Evolutionary conservation across 176 grass and related monocot species (phyloP), one percentile per base, ranked within the genome.

Genomic region (Aegilops umbellulata): DNA sequence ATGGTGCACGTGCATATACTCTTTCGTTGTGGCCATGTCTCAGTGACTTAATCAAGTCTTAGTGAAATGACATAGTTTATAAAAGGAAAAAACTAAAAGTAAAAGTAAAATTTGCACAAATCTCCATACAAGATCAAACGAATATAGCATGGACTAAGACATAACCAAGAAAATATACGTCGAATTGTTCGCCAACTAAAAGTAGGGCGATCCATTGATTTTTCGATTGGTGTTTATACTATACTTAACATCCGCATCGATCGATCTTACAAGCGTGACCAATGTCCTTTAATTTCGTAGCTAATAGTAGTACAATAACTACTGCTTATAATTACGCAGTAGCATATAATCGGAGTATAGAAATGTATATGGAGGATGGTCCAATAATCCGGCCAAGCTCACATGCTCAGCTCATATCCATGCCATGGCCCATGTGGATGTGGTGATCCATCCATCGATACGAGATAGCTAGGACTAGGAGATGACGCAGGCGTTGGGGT

Each of bases 401-500:
- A 41, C 38, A 39, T 71, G 49, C 49, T 53, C 20, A 71, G 35
- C 38, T 71, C 69, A 41, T 42, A 41, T 72, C 69, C 69, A 42
- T 24, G 35, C 3, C 60, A 57, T 41, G 38, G 41, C 41, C 41
- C 41, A 42, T 42, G 41, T 58, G 55, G 15, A 42, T 42, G 41
- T 58, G 55, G 15, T 17, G 29, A 67, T 68, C 4, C 2, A 68
- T 16, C 16, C 2, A 60, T 78, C 12, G 39, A 74, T 74, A 24
- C 15, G 29, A 22, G 38, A 10, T 42, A 16, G 23, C 85, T 41
- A 41, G 38, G 38, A 41, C 38, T 92, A 97, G 17, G 90, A 86
- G 92, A 97, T 97, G 68, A 80, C 82, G 76, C 95, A 97, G 0
- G 95, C 90, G 69, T 97, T 94, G 5, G 95, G 95, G 41, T 97